phyloP scores from a whole-genome alignment of 2,329 filamentous ascomycete species.

The Whalleya microplaca region DNA sequence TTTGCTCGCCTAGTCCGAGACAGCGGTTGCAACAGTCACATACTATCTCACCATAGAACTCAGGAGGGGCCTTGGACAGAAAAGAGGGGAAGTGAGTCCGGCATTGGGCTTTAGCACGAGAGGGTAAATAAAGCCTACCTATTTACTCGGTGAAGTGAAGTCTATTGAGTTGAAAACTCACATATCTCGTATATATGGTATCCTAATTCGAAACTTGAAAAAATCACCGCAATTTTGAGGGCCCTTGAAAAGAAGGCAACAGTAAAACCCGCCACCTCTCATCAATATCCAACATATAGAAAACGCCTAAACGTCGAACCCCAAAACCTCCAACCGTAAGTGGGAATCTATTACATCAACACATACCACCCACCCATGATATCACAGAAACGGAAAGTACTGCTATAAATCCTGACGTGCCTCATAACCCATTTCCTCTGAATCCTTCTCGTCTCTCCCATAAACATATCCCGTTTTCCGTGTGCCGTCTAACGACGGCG shows the following conservation, averaged over 20 bases:
- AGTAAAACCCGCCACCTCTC: no score
- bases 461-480: not conserved
- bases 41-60: no score
- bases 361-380: not conserved
- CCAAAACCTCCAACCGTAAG: not conserved
- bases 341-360: not conserved
- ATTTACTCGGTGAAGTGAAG: not conserved
- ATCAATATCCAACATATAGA: constrained; percentile 4
- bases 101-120: no score
- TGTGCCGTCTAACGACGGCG: constrained; percentile 11
- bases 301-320: constrained; percentile 12
- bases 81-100: no score
- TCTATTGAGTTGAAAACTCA: constrained; percentile 5
- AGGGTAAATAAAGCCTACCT: no score
- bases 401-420: no score
- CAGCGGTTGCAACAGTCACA: no score
- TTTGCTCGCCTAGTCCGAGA: no score
- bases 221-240: not conserved
- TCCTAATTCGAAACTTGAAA: not conserved
- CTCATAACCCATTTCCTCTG: not conserved
- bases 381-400: not conserved
- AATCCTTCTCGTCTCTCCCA: not conserved
- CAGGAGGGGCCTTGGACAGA: no score
- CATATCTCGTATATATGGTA: constrained; percentile 7
- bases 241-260: no score